These are phyloP conservation scores for Pedinophyceae sp. DNA, from an alignment of 139 green algal genomes.

Conservation along the genomic window DNA sequence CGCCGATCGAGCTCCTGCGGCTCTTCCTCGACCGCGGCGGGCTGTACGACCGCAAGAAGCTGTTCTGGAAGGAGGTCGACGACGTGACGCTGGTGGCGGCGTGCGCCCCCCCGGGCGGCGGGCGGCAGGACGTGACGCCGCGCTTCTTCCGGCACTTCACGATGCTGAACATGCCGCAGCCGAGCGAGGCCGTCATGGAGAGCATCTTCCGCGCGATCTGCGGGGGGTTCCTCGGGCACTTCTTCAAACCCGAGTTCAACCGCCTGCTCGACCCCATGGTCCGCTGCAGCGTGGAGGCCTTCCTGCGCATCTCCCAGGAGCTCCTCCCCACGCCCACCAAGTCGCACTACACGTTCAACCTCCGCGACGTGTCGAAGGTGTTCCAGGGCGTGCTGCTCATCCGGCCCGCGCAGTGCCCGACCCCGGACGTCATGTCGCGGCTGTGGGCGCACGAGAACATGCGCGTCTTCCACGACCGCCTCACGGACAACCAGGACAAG, in stretches of 20 bases:
- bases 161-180: conserved; percentile 53
- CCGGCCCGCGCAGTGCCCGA: conserved; percentile 17
- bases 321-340: conserved; percentile 57
- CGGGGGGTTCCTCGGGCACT: conserved; percentile 43
- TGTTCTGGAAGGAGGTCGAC: conserved; percentile 72
- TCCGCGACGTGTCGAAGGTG: conserved; percentile 61
- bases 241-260: conserved; percentile 37
- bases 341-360: conserved; percentile 73
- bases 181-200: conserved; percentile 36
- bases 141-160: conserved; percentile 72
- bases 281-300: conserved; percentile 42
- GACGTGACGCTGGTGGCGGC: conserved; percentile 45
- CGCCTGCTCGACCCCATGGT: conserved; percentile 34
- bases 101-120: conserved; percentile 57
- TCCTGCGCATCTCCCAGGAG: conserved; percentile 42
- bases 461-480: conserved; percentile 64
- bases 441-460: conserved; percentile 65
- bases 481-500: conserved; percentile 60
- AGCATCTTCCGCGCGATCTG: conserved; percentile 63
- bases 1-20: conserved; percentile 66
- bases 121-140: conserved; percentile 47
- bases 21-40: conserved; percentile 40
- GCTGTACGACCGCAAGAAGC: conserved; percentile 70
- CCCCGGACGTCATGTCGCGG: conserved; percentile 27
- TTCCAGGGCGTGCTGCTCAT: conserved; percentile 64